Percentiles rank a stretch among this genome's conserved stretches.
phyloP scores from a whole-genome alignment of 78 protist genomes.

The Pigoraptor vietnamica region DNA sequence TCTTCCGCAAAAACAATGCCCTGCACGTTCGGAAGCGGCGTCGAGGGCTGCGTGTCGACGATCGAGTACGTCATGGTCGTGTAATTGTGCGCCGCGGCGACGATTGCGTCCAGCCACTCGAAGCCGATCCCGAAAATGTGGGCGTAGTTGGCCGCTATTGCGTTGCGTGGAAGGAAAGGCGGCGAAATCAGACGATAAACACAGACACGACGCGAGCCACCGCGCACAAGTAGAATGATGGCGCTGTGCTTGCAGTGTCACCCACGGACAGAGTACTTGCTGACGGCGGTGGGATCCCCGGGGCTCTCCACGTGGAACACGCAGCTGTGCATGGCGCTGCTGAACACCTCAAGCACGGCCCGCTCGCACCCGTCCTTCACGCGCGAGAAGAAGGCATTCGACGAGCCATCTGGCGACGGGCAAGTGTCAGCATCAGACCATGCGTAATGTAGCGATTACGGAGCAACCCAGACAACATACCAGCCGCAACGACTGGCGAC shows the following conservation, averaged over 20 bases:
- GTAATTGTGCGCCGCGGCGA: neutral
- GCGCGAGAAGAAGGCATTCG: neutral
- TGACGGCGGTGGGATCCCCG: neutral
- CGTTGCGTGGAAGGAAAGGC: too few species aligned
- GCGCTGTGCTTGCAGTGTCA: neutral
- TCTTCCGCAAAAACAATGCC: neutral
- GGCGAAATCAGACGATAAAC: too few species aligned
- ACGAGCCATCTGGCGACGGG: neutral
- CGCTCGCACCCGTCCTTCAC: neutral
- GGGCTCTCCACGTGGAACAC: neutral
- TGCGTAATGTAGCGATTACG: too few species aligned
- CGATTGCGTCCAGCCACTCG: neutral
- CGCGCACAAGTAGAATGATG: neutral
- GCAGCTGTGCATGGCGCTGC: neutral
- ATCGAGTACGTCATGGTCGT: neutral
- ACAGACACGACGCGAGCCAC: neutral
- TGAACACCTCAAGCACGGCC: neutral
- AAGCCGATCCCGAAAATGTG: neutral
- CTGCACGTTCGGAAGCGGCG: neutral
- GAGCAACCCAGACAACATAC: too few species aligned
- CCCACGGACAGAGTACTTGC: neutral
- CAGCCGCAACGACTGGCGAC: neutral
- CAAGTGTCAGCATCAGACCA: neutral
- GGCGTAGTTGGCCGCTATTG: neutral
- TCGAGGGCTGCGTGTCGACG: neutral